Evolutionary conservation across 2,329 filamentous ascomycete species (phyloP), one percentile per base, ranked within the genome.

Genomic region (Samsoniella hepiali): DNA sequence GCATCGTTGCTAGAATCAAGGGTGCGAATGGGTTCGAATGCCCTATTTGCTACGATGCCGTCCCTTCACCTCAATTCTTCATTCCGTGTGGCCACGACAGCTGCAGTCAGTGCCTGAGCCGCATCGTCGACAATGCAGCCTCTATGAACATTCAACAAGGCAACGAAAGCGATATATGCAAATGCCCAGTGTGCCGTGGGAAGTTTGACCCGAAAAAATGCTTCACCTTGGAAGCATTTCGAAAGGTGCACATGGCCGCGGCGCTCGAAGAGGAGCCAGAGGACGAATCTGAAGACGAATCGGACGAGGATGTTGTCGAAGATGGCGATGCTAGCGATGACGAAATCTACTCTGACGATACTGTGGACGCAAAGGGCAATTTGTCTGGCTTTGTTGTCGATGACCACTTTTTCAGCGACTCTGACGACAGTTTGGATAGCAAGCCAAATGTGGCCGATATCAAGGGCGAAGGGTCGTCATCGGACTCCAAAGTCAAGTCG

Each of bases 61-160:
- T 89, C 7, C 81, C 84, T 15, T 93, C 93, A 66, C 90, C 91
- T 0, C 84, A 84, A 3, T 91, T 96, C 66, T 89, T 93, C 73
- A 81, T 91, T 58, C 91, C 91, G 1, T 97, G 93, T 70, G 93
- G 93, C 2, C 93, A 97, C 71, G 86, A 88, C 65, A 87, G 87
- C 31, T 97, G 93, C 74, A 78, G 83, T 1, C 89, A 93, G 66
- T 97, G 93, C 72, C 87, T 95, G 65, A 82, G 85, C 6, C 85
- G 83, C 62, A 82, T 96, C 54, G 81, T 82, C 0, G 90, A 91
- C 66, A 86, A 77, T 50, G 75, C 87, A 3, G 76, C 81, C 1
- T 78, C 81, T 61, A 79, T 78, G 17, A 80, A 79, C 65, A 77
- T 89, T 49, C 83, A 79, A 34, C 80, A 86, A 63, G 90, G 88